These are phyloP conservation scores for Venturiaceae sp. DNA, from an alignment of 2,329 filamentous ascomycete species.

Conservation along the genomic window DNA sequence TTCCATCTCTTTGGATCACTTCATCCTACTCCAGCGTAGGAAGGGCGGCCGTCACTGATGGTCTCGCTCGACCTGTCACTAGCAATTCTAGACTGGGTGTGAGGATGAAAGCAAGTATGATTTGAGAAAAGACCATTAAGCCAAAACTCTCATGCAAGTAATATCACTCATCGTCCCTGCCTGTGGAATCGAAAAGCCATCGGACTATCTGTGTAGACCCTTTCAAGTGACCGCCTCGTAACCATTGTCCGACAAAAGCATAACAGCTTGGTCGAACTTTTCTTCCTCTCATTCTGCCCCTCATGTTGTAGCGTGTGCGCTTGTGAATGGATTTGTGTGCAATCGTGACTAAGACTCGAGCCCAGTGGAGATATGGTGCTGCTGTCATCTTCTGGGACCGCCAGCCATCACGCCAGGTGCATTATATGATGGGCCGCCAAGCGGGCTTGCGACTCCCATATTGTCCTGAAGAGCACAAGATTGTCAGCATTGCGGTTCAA, in stretches of 20 bases:
- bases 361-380: neutral
- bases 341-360: neutral
- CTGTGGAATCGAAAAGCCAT: neutral
- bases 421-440: neutral
- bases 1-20: neutral
- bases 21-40: neutral
- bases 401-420: constrained; percentile 1
- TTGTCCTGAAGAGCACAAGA: neutral
- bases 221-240: constrained; percentile 1
- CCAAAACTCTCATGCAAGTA: constrained; percentile 3
- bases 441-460: neutral
- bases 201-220: neutral
- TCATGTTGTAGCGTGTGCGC: neutral
- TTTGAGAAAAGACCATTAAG: neutral
- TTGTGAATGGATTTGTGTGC: neutral
- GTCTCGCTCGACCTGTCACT: neutral
- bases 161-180: neutral
- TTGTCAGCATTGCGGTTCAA: constrained; percentile 2
- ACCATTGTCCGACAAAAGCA: neutral
- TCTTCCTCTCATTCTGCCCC: constrained; percentile 1
- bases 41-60: neutral
- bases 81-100: neutral
- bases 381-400: neutral
- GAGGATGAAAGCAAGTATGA: constrained; percentile 2
- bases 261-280: neutral